phyloP scores from a whole-genome alignment of 257 asterid genomes.

The Solanum sparsipilum region DNA sequence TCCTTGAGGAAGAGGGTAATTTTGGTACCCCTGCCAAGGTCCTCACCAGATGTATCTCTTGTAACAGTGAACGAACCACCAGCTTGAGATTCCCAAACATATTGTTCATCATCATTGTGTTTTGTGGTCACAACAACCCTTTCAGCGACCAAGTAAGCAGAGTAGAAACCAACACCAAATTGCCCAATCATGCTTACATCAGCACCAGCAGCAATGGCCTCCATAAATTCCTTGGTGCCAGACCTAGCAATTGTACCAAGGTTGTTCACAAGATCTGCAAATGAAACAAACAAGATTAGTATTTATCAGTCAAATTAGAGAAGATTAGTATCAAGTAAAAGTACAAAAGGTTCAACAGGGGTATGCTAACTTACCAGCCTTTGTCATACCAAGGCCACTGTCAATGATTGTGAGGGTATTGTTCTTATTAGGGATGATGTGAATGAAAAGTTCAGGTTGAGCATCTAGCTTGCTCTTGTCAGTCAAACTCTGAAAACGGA shows the following conservation, averaged over 20 bases:
- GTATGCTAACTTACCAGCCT: slow-evolving; percentile 43
- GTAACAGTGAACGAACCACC: slow-evolving; percentile 62
- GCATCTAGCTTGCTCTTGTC: slow-evolving; percentile 61
- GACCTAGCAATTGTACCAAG: slow-evolving; percentile 59
- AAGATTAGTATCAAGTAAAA: neutral
- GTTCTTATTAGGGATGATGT: slow-evolving; percentile 46
- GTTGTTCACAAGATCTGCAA: slow-evolving; percentile 59
- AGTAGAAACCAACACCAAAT: slow-evolving; percentile 63
- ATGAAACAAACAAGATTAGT: neutral
- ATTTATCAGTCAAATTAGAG: neutral
- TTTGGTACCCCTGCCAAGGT: slow-evolving; percentile 52
- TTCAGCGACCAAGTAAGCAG: slow-evolving; percentile 54
- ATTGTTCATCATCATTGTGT: slow-evolving; percentile 57
- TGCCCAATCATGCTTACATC: slow-evolving; percentile 76
- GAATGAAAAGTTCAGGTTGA: slow-evolving; percentile 54
- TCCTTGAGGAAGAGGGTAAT: slow-evolving; percentile 47
- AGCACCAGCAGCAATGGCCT: slow-evolving; percentile 64
- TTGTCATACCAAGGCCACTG: slow-evolving; percentile 69
- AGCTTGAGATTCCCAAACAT: slow-evolving; percentile 65
- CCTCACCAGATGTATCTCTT: slow-evolving; percentile 44
- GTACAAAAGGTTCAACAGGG: neutral
- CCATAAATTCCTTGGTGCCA: slow-evolving; percentile 70
- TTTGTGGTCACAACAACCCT: slow-evolving; percentile 50
- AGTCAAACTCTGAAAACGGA: slow-evolving; percentile 49
- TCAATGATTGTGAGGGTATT: slow-evolving; percentile 43